Conservation (phyloP, 2,329 filamentous ascomycete genomes). For the Ascochyta clinopodiicola region DNA sequence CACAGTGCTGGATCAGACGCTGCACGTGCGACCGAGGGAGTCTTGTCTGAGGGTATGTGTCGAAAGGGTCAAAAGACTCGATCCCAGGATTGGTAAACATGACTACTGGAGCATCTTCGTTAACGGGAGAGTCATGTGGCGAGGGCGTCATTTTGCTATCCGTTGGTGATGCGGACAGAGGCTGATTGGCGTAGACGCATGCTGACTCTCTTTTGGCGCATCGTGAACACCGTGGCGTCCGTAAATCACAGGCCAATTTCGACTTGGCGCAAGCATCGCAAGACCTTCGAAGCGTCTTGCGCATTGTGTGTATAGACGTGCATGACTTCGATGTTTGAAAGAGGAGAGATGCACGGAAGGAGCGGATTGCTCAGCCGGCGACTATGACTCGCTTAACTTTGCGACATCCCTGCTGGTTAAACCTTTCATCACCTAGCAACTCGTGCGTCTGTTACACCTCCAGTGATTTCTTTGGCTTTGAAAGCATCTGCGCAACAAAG, state of each 20-base stretch:
- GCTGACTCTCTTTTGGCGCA: slow-evolving; percentile 57
- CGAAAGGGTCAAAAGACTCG: slow-evolving; percentile 61
- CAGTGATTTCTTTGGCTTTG: too few species aligned
- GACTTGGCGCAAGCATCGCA: slow-evolving; percentile 63
- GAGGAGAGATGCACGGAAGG: slow-evolving; percentile 1
- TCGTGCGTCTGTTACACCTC: too few species aligned
- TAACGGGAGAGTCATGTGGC: neutral
- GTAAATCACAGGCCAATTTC: slow-evolving; percentile 64
- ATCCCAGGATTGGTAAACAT: slow-evolving; percentile 31
- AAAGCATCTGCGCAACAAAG: too few species aligned
- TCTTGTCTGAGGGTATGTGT: slow-evolving; percentile 62
- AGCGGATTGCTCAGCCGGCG: slow-evolving; percentile 11
- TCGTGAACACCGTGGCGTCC: slow-evolving; percentile 61
- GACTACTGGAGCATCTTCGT: slow-evolving; percentile 6
- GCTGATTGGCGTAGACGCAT: slow-evolving; percentile 64
- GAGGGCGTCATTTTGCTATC: slow-evolving; percentile 28
- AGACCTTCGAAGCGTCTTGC: slow-evolving; percentile 63
- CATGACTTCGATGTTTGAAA: slow-evolving; percentile 12
- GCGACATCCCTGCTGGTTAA: slow-evolving; percentile 5
- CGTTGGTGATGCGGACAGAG: slow-evolving; percentile 39
- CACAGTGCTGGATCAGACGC: slow-evolving; percentile 64
- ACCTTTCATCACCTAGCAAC: neutral
- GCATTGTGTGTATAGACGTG: slow-evolving; percentile 50
- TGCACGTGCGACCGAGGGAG: slow-evolving; percentile 60
- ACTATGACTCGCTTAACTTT: slow-evolving; percentile 12